Percentiles rank a stretch among this genome's conserved stretches.
Conservation (phyloP, 441 rosid species). For the Caryocar brasiliense region DNA sequence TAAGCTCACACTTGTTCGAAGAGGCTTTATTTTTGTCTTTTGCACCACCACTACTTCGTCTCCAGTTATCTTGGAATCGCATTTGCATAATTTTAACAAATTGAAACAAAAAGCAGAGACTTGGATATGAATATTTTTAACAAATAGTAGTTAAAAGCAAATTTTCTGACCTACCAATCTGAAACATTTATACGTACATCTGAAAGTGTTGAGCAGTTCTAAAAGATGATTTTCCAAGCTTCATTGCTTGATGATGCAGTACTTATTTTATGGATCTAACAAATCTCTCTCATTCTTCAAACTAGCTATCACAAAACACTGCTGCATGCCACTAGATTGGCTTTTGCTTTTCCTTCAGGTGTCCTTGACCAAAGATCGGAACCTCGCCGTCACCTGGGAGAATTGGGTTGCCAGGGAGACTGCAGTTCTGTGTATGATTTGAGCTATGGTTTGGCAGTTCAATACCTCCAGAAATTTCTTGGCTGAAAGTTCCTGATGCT, state of each 20-base stretch:
- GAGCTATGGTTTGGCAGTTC: not conserved
- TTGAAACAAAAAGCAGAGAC: too few species aligned
- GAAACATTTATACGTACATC: not conserved
- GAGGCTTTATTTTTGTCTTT: too few species aligned
- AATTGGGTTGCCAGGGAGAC: not conserved
- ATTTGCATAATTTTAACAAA: too few species aligned
- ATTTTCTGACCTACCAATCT: not conserved
- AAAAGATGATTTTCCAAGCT: not conserved
- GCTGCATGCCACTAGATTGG: not conserved
- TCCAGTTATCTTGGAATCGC: too few species aligned
- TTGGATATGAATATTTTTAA: too few species aligned
- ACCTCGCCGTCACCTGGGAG: conserved; percentile 15
- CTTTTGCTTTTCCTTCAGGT: not conserved
- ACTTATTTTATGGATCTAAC: not conserved
- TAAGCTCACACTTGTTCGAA: too few species aligned
- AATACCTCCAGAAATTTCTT: not conserved
- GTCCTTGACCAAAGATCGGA: not conserved
- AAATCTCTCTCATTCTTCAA: not conserved
- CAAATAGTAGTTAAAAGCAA: too few species aligned
- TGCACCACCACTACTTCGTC: too few species aligned
- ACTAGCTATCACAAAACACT: not conserved
- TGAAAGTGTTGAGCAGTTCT: not conserved
- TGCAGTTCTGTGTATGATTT: not conserved
- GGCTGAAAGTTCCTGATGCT: not conserved
- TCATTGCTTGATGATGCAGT: not conserved